phyloP scores from a whole-genome alignment of 2,329 filamentous ascomycete species.

The Drechslerella coelobrocha region DNA sequence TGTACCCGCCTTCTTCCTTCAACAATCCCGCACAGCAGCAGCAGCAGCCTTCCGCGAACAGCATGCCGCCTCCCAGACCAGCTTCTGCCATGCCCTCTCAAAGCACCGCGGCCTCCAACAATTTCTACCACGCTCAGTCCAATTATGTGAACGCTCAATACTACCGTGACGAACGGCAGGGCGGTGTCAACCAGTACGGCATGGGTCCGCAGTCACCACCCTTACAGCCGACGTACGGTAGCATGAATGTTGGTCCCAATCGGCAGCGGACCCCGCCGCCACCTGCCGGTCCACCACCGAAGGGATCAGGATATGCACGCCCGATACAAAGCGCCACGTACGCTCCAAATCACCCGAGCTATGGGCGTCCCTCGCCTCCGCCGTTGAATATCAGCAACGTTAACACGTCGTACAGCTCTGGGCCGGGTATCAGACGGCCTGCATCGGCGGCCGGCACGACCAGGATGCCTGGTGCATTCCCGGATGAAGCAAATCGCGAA shows the following conservation, averaged over 20 bases:
- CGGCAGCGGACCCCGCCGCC: slow-evolving; percentile 22
- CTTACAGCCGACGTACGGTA: slow-evolving; percentile 32
- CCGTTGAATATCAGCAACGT: slow-evolving; percentile 33
- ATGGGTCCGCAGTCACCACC: slow-evolving; percentile 29
- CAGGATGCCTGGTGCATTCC: slow-evolving; percentile 49
- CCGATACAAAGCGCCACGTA: slow-evolving; percentile 48
- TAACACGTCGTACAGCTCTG: slow-evolving; percentile 31
- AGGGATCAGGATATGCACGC: slow-evolving; percentile 8
- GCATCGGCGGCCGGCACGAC: slow-evolving; percentile 39
- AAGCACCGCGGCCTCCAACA: slow-evolving; percentile 15
- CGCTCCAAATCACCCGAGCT: slow-evolving; percentile 43
- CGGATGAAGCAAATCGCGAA: slow-evolving; percentile 34
- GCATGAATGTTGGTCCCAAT: slow-evolving; percentile 41
- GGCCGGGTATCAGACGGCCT: slow-evolving; percentile 28
- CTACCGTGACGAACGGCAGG: slow-evolving; percentile 34
- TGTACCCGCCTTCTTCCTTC: slow-evolving; percentile 23
- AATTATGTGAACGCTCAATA: slow-evolving; percentile 49
- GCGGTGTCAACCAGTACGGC: slow-evolving; percentile 8
- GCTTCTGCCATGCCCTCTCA: slow-evolving; percentile 42
- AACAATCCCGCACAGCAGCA: slow-evolving; percentile 15
- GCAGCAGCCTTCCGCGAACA: slow-evolving; percentile 8
- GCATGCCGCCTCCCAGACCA: slow-evolving; percentile 30
- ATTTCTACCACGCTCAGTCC: slow-evolving; percentile 30
- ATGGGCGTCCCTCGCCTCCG: slow-evolving; percentile 41
- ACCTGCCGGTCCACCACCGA: slow-evolving; percentile 15